Evolutionary conservation across 148 eudicot species (phyloP), one percentile per base, ranked within the genome.

Genomic region (Camellia japonica): DNA sequence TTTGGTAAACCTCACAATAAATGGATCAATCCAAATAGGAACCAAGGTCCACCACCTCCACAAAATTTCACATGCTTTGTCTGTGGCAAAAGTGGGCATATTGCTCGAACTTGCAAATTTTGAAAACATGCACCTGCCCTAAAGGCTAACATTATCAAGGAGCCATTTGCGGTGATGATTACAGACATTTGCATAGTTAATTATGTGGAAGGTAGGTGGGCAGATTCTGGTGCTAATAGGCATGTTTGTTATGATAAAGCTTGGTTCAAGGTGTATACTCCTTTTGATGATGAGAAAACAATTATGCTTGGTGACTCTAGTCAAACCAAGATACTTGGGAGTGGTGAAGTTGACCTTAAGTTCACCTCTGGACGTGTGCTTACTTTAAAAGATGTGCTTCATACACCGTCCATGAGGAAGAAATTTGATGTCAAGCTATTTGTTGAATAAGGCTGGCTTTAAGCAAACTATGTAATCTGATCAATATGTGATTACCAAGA

Each of bases 381-480:
- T 7, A 77, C 54, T 9, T 7, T 68, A 12, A 67, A 63, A 44
- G 72, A 81, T 46, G 79, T 81, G 0, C 42, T 80, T 4, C 47
- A 80, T 23, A 54, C 69, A 15, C 68, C 75, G 1, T 6, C 3
- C 15, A 68, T 79, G 47, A 63, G 71, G 8, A 80, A 63, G 19
- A n/a, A 73, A 80, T 63, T 74, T 72, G 46, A 41, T 75, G 41
- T 81, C 74, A 13, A 12, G 7, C 12, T 68, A n/a, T 16, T 64
- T 55, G 6, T 7, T 78, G 3, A 78, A 78, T 7, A 81, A 80
- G 49, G 49, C 55, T 30, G 83, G 75, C 58, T 81, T 81, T 15
- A 80, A 73, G 30, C 16, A 73, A 10, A 65, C 11, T 47, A 61
- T 80, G 13, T 72, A 51, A 7, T 73, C 71, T 61, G 71, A 80